A percentile compares a stretch with the other conserved stretches of the same genome.
These are phyloP conservation scores for Grosmannia serpens DNA, from an alignment of 2,329 filamentous ascomycete genomes.

Conservation along the genomic window DNA sequence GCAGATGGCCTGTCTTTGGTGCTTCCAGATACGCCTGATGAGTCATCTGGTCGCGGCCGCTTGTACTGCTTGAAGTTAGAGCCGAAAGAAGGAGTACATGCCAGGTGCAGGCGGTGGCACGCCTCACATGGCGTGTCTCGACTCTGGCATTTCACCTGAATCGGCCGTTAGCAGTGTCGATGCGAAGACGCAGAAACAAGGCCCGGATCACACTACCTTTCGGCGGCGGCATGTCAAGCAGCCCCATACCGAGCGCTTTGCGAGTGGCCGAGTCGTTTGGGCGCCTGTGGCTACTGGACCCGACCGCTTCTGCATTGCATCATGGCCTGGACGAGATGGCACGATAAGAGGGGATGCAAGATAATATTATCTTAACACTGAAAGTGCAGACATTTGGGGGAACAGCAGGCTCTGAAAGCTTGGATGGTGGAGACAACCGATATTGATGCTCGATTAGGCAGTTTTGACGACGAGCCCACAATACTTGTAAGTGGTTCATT, in stretches of 20 bases:
- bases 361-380: too few species aligned
- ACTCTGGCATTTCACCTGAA: conserved; percentile 8
- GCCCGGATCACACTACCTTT: background rate
- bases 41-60: background rate
- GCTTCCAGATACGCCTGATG: background rate
- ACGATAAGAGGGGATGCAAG: background rate
- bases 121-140: conserved; percentile 6
- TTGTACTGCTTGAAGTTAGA: conserved; percentile 6
- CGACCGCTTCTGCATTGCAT: background rate
- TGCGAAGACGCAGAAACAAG: background rate
- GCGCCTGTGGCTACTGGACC: background rate
- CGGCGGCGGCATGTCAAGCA: conserved; percentile 9
- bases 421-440: background rate
- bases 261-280: background rate
- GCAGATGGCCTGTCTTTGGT: background rate
- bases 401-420: too few species aligned
- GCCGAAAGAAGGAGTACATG: conserved; percentile 5
- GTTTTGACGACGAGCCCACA: background rate
- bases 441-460: background rate
- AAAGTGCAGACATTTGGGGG: too few species aligned
- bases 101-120: conserved; percentile 6
- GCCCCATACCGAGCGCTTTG: conserved; percentile 7
- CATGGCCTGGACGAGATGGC: background rate
- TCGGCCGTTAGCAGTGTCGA: background rate
- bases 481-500: too few species aligned